Base-by-base conservation (phyloP, 2,329 filamentous ascomycete genomes). In the Calonectria leucothoes region DNA sequence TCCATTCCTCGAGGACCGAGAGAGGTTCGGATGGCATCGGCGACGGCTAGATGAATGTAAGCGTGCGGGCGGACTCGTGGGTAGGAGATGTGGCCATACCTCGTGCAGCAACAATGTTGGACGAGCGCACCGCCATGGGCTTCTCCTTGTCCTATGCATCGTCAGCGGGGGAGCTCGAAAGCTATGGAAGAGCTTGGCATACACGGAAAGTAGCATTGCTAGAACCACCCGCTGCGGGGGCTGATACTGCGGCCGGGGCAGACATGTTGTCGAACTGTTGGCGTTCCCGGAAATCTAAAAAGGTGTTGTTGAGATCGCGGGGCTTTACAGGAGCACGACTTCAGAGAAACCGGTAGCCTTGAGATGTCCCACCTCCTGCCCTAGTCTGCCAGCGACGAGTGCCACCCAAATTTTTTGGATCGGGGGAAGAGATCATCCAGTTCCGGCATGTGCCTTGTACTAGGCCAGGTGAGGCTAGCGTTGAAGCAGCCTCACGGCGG, bases 1-100 rank as follows among this genome's bases (percentile, higher is more conserved):
- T 98, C 96, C 96, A 98, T 98, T 83, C 97, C 97, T 86, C 97
- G 93, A 78, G 97, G 97, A 77, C 97, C 97, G 79, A 99, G 90
- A 75, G 97, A 98, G 33, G 96, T 98, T 89, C 97, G 91, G 84
- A 99, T 97, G 80, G 97, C 97, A 91, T 99, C 97, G 85, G 97
- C 94, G 83, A 99, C 96, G 84, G 97, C 97, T 97, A 74, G 73
- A 65, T 57, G 71, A 75, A 52, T 65, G 73, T 79, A 59, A 81
- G 76, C 55, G 57, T 65, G 55, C 45, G 70, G 33, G 17, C 52
- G 66, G 63, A 20, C 57, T 70, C 55, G 35, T 55, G 37, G 11
- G 42, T 33, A 42, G 48, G 55, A 63, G 25, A 68, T 37, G 51
- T 48, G 68, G 49, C 76, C 87, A 80, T 90, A 96, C 95, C 95